Evolutionary conservation across 768 basidiomycete species (phyloP).

Genomic region (Kwoniella pini): DNA sequence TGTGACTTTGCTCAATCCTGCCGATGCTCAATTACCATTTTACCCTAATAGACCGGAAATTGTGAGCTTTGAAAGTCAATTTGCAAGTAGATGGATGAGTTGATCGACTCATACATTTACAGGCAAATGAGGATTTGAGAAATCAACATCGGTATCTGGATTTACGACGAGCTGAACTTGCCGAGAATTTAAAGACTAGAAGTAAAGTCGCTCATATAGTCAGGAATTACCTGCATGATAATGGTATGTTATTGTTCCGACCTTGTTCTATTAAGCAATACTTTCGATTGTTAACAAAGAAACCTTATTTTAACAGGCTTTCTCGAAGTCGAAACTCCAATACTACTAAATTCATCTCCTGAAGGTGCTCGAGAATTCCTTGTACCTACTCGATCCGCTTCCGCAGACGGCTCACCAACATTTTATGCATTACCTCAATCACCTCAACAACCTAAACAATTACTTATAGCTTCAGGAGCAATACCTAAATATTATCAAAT

Average conservation of each 20-base stretch:
- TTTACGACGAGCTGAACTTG: constrained; percentile 71
- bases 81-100: too few species aligned
- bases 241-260: constrained; percentile 63
- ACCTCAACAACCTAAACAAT: constrained; percentile 93
- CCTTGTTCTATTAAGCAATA: too few species aligned
- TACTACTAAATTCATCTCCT: constrained; percentile 84
- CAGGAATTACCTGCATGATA: constrained; percentile 69
- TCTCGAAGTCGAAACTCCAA: constrained; percentile 88
- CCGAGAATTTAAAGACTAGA: constrained; percentile 76
- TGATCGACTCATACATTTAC: too few species aligned
- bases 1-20: constrained; percentile 77
- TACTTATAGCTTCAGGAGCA: constrained; percentile 83
- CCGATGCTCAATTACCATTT: constrained; percentile 72
- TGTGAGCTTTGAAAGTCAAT: constrained; percentile 61
- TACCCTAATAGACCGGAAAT: constrained; percentile 73
- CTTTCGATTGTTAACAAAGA: too few species aligned
- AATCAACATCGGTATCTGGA: constrained; percentile 85
- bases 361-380: constrained; percentile 94
- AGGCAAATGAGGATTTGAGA: constrained; percentile 85
- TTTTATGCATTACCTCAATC: constrained; percentile 94
- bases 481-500: constrained; percentile 91
- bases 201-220: constrained; percentile 78
- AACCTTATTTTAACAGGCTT: too few species aligned
- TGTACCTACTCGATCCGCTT: constrained; percentile 68
- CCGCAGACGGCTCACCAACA: constrained; percentile 27